A percentile compares a stretch with the other conserved stretches of the same genome.
phyloP scores from a whole-genome alignment of 192 early-diverging fungal species.

The Mycoemilia scoparia region DNA sequence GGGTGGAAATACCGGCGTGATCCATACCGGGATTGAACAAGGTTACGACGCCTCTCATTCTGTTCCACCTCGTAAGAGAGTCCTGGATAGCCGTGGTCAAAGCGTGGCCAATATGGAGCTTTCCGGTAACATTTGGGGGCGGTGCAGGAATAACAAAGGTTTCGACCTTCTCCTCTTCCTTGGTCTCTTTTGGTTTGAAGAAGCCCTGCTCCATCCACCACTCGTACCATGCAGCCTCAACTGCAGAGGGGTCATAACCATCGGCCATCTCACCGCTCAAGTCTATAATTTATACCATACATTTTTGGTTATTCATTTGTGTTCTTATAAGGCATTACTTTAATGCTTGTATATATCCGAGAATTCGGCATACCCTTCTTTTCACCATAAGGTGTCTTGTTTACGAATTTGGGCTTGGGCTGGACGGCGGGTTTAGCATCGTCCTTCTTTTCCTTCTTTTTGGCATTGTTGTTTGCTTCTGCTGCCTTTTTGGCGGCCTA shows the following conservation, averaged over 20 bases:
- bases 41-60: constrained; percentile 91
- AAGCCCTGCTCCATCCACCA: constrained; percentile 93
- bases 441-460: constrained; percentile 41
- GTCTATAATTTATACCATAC: constrained; percentile 38
- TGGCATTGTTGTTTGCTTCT: constrained; percentile 5
- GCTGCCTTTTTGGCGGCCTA: not conserved
- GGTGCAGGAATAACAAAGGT: constrained; percentile 85
- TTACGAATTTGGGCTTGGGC: constrained; percentile 39
- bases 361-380: constrained; percentile 75
- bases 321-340: too few species aligned
- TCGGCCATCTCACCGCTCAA: constrained; percentile 54
- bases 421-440: constrained; percentile 29
- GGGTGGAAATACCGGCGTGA: constrained; percentile 94
- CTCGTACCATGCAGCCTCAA: constrained; percentile 89
- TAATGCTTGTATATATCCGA: too few species aligned
- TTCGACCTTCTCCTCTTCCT: constrained; percentile 53
- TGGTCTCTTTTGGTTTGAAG: constrained; percentile 62
- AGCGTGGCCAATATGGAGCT: constrained; percentile 88
- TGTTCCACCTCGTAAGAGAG: constrained; percentile 82
- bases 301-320: too few species aligned
- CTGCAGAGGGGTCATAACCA: constrained; percentile 72
- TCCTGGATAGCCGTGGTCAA: constrained; percentile 92
- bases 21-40: constrained; percentile 90
- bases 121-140: constrained; percentile 98
- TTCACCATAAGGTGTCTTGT: constrained; percentile 69